Evolutionary conservation across 306 rosid species (phyloP).

Genomic region (Ammopiptanthus mongolicus): DNA sequence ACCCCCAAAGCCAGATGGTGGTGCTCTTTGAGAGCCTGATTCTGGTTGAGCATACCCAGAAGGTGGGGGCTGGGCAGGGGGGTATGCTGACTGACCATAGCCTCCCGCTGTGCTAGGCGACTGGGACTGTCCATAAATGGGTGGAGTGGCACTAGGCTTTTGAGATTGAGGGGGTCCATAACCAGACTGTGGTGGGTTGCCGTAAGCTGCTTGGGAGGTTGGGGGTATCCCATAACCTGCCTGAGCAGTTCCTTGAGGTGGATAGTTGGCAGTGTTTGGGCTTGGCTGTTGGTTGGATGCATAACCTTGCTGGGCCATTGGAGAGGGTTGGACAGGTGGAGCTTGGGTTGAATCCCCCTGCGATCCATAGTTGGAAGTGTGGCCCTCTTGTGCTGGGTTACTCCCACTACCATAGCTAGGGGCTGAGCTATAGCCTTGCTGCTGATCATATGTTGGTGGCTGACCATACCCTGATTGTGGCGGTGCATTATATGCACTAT

Average conservation of each 20-base stretch:
- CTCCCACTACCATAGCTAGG: constrained; percentile 54
- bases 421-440: constrained; percentile 68
- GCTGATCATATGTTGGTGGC: constrained; percentile 78
- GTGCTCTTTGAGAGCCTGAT: no score
- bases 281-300: constrained; percentile 61
- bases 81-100: constrained; percentile 65
- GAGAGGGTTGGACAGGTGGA: constrained; percentile 44
- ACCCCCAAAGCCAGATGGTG: constrained; percentile 48
- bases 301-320: constrained; percentile 56
- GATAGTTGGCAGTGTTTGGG: constrained; percentile 60
- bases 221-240: constrained; percentile 74
- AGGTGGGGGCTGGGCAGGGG: constrained; percentile 61
- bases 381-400: constrained; percentile 66
- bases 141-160: constrained; percentile 52
- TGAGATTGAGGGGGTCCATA: constrained; percentile 67
- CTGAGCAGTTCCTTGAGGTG: constrained; percentile 62
- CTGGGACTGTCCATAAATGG: constrained; percentile 64
- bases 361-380: constrained; percentile 54
- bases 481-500: constrained; percentile 58
- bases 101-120: constrained; percentile 61
- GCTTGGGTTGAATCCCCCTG: constrained; percentile 76
- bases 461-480: constrained; percentile 87
- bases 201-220: constrained; percentile 73
- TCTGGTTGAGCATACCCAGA: constrained; percentile 75
- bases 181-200: constrained; percentile 62